Evolutionary conservation across 306 rosid species (phyloP), one percentile per base, ranked within the genome.

Genomic region (Rosa lucieae): DNA sequence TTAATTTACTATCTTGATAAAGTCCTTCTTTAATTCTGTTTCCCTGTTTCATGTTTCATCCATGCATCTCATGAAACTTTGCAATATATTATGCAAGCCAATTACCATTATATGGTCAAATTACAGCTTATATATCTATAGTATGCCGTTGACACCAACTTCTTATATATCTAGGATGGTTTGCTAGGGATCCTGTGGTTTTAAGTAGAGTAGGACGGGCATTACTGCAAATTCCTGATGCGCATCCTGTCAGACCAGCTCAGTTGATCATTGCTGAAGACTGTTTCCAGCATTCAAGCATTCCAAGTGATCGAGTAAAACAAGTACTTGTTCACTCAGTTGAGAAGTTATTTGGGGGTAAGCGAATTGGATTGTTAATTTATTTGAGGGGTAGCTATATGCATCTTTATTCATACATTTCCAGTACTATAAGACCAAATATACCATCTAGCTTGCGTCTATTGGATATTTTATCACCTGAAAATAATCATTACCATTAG

Each of bases 331-430:
- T 79, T 67, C 73, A 86, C 82, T 83, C 94, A 49, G 78, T 88
- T 53, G 87, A 86, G 65, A 89, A 89, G 87, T 80, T 91, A 70
- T 95, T 77, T 67, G 99, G 98, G 70, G 92, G 98, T 92, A 73
- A 83, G 88, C 73, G 29, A 56, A 56, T 75, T 73, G 55, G 74
- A 40, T 5, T 39, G 70, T 80, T 59, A 26, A 46, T 70, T 47
- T 70, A 59, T 58, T 46, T 46, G n/a, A 29, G 42, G 49, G 20
- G 10, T 20, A 29, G 44, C 70, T 51, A 3, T 8, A 23, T 42
- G 55, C 21, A 74, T 42, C 9, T 74, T 40, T 53, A 20, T 40
- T 56, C 37, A 49, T 6, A 58, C n/a, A 8, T 17, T 56, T 37
- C 21, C 53, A 1, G 55, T 23, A 17, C 12, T 75, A 39, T 3